These are phyloP conservation scores for Aspergillus brunneoviolaceus DNA, from an alignment of 2,329 filamentous ascomycete genomes.

Conservation along the genomic window DNA sequence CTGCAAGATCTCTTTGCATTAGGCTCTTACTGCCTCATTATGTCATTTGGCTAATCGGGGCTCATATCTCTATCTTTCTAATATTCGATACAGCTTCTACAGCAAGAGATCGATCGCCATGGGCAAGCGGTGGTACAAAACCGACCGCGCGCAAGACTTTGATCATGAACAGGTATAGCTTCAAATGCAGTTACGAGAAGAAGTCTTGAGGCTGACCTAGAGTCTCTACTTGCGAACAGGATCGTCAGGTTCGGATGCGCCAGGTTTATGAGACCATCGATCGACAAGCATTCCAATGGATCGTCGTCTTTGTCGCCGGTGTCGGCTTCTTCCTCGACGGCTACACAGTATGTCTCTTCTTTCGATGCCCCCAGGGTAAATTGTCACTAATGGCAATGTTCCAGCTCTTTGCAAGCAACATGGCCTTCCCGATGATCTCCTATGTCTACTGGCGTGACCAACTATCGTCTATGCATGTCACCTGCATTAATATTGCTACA, in stretches of 20 bases:
- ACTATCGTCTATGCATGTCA: conserved; percentile 33
- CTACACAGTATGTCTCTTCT: conserved; percentile 34
- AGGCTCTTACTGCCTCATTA: not conserved
- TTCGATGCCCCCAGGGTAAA: not conserved
- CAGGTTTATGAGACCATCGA: conserved; percentile 49
- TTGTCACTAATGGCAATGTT: not conserved
- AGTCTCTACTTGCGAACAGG: conserved; percentile 23
- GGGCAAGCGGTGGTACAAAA: conserved; percentile 43
- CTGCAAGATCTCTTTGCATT: conserved; percentile 1
- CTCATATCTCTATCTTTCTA: not conserved
- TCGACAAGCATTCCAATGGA: conserved; percentile 43
- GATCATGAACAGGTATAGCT: conserved; percentile 42
- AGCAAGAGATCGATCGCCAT: conserved; percentile 17
- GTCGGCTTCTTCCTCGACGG: conserved; percentile 53
- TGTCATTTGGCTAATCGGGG: not conserved
- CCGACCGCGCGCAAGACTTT: conserved; percentile 45
- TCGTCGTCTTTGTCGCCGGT: conserved; percentile 48
- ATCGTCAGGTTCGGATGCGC: conserved; percentile 44
- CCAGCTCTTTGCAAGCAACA: conserved; percentile 51
- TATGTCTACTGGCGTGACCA: conserved; percentile 50
- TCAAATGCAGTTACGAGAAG: not conserved
- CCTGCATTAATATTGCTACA: conserved; percentile 49
- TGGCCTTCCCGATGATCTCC: conserved; percentile 50
- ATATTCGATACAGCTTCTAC: not conserved
- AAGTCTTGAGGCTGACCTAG: not conserved